These are phyloP conservation scores for Aspergillus awamori DNA, from an alignment of 2,329 filamentous ascomycete genomes.

Conservation along the genomic window DNA sequence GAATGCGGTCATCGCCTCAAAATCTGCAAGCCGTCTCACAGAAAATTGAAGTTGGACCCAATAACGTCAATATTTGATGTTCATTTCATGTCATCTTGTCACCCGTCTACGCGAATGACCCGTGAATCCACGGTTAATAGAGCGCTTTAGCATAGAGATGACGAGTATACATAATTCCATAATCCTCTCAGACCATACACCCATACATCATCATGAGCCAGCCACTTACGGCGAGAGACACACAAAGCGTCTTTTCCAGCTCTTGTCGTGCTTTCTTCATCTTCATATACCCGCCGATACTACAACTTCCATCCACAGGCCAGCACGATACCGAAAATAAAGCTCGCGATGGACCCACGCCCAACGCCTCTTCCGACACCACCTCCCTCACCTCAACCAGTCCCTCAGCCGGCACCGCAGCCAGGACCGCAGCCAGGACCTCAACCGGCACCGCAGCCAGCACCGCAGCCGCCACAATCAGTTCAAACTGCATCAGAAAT, in stretches of 20 bases:
- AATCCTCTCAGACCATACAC: neutral
- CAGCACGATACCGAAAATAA: neutral
- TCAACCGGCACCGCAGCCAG: constrained; percentile 8
- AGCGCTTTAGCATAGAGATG: no score
- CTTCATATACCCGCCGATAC: neutral
- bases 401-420: neutral
- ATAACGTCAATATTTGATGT: no score
- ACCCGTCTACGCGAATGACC: no score
- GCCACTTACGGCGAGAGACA: neutral
- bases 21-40: no score
- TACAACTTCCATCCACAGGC: neutral
- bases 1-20: no score
- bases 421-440: neutral
- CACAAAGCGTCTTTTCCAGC: neutral
- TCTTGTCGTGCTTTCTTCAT: neutral
- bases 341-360: neutral
- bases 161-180: no score
- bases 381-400: neutral
- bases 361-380: neutral
- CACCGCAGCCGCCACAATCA: constrained; percentile 64
- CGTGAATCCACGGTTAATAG: no score
- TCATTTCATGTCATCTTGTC: no score
- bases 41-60: no score
- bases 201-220: neutral
- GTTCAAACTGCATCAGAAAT: constrained; percentile 51